phyloP scores from a whole-genome alignment of 2,329 filamentous ascomycete species.

The Fusarium sp. region DNA sequence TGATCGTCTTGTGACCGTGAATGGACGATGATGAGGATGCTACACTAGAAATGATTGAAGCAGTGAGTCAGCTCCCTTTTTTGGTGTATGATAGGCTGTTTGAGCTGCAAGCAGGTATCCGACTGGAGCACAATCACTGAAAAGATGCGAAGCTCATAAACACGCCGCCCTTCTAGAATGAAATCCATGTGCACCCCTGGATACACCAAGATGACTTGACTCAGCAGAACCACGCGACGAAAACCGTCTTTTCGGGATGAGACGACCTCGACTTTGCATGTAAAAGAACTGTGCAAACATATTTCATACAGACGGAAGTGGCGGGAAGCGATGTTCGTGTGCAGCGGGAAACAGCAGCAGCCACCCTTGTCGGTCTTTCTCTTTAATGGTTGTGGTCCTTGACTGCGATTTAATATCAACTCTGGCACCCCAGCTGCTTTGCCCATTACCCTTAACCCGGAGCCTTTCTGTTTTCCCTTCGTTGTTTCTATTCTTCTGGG shows the following conservation, averaged over 20 bases:
- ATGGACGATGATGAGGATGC: background rate
- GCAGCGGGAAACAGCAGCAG: conserved; percentile 38
- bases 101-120: background rate
- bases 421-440: background rate
- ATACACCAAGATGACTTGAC: background rate
- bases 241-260: background rate
- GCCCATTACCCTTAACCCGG: background rate
- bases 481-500: background rate
- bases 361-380: conserved; percentile 23
- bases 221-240: background rate
- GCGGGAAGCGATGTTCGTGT: conserved; percentile 24
- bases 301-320: conserved; percentile 4
- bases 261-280: background rate
- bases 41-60: background rate
- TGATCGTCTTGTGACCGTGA: conserved; percentile 3
- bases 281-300: conserved; percentile 7
- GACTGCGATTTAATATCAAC: background rate
- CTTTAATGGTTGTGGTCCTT: conserved; percentile 16
- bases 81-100: background rate
- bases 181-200: background rate
- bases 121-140: background rate
- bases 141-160: background rate
- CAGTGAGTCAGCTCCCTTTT: conserved; percentile 1
- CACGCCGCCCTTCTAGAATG: background rate
- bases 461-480: background rate